phyloP scores from a whole-genome alignment of 2,329 filamentous ascomycete genomes.

The Domatiomyces globalis region DNA sequence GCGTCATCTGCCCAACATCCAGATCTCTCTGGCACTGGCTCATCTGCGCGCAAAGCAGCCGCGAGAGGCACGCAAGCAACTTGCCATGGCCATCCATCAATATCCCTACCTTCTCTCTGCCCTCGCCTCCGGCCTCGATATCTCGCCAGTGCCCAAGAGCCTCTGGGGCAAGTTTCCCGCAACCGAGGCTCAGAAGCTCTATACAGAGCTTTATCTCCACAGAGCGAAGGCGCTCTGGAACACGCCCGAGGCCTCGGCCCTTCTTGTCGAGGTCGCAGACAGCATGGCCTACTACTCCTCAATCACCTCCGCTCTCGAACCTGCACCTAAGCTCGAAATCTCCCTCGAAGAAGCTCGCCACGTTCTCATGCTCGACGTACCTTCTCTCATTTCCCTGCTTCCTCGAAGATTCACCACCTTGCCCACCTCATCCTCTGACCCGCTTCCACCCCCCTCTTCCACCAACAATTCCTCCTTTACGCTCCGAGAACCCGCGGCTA shows the following conservation, averaged over 20 bases:
- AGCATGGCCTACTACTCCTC: conserved; percentile 35
- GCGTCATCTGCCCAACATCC: conserved; percentile 52
- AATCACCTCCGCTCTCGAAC: conserved; percentile 24
- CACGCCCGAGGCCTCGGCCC: conserved; percentile 51
- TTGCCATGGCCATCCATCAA: conserved; percentile 53
- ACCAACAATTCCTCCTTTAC: conserved; percentile 11
- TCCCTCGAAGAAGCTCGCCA: conserved; percentile 54
- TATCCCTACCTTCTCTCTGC: conserved; percentile 76
- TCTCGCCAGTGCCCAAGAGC: conserved; percentile 59
- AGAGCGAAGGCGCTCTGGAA: conserved; percentile 78
- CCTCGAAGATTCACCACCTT: conserved; percentile 50
- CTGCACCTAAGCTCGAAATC: conserved; percentile 33
- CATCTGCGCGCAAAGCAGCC: conserved; percentile 55
- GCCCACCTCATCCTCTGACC: conserved; percentile 64
- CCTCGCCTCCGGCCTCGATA: conserved; percentile 64
- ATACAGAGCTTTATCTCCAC: conserved; percentile 61
- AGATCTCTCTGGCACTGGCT: conserved; percentile 64
- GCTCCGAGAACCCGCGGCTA: conserved; percentile 10
- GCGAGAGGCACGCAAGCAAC: conserved; percentile 48
- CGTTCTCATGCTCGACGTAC: conserved; percentile 62
- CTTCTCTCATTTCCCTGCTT: conserved; percentile 53
- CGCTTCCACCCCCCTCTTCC: conserved; percentile 50
- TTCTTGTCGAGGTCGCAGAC: conserved; percentile 57
- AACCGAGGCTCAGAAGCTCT: conserved; percentile 50
- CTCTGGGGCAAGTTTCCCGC: conserved; percentile 69